Evolutionary conservation across 2,329 filamentous ascomycete species (phyloP).

Genomic region (Neophaeococcomyces mojaviensis): DNA sequence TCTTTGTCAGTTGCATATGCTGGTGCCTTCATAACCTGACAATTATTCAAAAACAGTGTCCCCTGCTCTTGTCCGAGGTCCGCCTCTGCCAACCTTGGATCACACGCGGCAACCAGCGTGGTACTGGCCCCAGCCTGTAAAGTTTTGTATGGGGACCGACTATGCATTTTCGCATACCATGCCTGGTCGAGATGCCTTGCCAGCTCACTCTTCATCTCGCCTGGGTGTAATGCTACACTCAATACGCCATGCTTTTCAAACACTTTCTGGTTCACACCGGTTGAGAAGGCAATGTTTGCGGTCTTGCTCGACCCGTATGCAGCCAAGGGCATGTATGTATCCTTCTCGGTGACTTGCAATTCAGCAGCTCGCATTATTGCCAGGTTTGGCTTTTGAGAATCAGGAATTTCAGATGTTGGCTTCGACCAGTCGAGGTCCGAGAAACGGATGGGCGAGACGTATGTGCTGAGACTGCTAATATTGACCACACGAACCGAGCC

Average conservation of each 20-base stretch:
- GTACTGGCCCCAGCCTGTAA: constrained; percentile 37
- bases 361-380: background rate
- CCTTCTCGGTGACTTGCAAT: constrained; percentile 3
- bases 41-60: constrained; percentile 28
- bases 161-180: constrained; percentile 9
- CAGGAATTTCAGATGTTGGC: constrained; percentile 16
- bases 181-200: constrained; percentile 23
- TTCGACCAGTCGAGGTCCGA: constrained; percentile 29
- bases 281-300: constrained; percentile 39
- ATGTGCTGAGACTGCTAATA: constrained; percentile 22
- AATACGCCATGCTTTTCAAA: constrained; percentile 26
- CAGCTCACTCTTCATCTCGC: constrained; percentile 17
- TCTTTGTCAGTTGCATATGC: constrained; percentile 32
- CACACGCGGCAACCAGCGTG: constrained; percentile 37
- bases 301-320: constrained; percentile 42
- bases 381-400: constrained; percentile 11
- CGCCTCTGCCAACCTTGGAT: constrained; percentile 25
- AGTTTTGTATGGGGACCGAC: constrained; percentile 24
- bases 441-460: constrained; percentile 27
- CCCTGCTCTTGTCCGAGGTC: constrained; percentile 9
- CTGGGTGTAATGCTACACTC: constrained; percentile 35
- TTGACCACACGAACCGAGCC: constrained; percentile 25
- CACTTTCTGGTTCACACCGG: constrained; percentile 28
- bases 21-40: constrained; percentile 26
- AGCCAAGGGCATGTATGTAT: constrained; percentile 29